Evolutionary conservation across 2,329 filamentous ascomycete genomes (phyloP), one percentile per base, ranked within the genome.

Genomic region (Cladosporium sp.): DNA sequence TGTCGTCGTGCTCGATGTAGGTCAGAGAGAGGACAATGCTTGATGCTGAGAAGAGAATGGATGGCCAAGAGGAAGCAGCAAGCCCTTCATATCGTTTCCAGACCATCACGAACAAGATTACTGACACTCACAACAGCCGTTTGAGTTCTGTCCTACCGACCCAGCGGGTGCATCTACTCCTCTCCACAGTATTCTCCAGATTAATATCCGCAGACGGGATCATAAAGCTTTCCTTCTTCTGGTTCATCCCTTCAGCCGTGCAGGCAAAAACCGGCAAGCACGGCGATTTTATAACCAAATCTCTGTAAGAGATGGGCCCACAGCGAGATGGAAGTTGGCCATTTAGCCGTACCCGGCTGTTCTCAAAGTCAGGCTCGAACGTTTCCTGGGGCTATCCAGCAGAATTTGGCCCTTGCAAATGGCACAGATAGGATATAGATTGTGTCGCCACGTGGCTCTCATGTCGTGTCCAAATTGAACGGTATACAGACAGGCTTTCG

Each of bases 261-360:
- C 35, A 65, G 63, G 66, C 66, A 67, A 52, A 65, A 65, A 50
- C 14, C 62, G 63, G 55, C 40, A 59, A 33, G 35, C 40, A 59
- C 56, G 63, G 63, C 31, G 35, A 40, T 16, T 26, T 6, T 55
- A 29, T 55, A 53, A 11, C 37, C 46, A 28, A 26, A 23, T 16
- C 29, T 52, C 40, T 59, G n/a, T 21, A 28, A 33, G 57, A 44
- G 33, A 18, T 46, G 40, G 63, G 46, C 11, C 62, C 52, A 56
- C 52, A 49, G 21, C 21, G 31, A 29, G 52, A 23, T 31, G 28
- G n/a, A 52, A 29, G 21, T 49, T 60, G 29, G 40, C 50, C 33
- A 65, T 65, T 65, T 65, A 65, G 63, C 63, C 63, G 63, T 56
- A 16, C 33, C 33, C 57, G 61, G 57, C 57, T 65, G 63, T 65